Conservation (phyloP, 2,329 filamentous ascomycete genomes). For the Botrytis medusae region DNA sequence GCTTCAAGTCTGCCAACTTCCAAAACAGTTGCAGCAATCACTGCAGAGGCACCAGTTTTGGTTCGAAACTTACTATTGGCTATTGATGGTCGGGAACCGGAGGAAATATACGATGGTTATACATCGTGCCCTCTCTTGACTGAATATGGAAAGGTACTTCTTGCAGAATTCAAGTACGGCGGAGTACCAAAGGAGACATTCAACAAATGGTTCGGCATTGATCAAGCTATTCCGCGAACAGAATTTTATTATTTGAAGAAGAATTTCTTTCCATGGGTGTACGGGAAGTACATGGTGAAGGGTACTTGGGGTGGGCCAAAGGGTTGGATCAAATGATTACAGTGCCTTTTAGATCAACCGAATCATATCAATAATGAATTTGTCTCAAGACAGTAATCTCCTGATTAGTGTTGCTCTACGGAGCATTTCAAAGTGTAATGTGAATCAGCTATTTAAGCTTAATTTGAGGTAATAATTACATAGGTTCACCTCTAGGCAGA, state of each 20-base stretch:
- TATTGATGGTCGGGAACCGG: slow-evolving; percentile 47
- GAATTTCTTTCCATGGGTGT: slow-evolving; percentile 68
- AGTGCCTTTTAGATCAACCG: neutral
- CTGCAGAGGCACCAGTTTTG: slow-evolving; percentile 51
- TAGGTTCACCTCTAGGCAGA: neutral
- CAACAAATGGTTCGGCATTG: slow-evolving; percentile 52
- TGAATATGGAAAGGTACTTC: slow-evolving; percentile 61
- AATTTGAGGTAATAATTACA: neutral
- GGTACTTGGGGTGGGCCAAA: slow-evolving; percentile 59
- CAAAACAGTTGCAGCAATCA: slow-evolving; percentile 56
- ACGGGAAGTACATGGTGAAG: slow-evolving; percentile 59
- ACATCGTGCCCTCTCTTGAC: slow-evolving; percentile 56
- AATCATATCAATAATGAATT: neutral
- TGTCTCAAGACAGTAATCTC: neutral
- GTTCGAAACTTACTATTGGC: slow-evolving; percentile 49
- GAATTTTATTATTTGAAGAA: slow-evolving; percentile 64
- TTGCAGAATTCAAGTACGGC: slow-evolving; percentile 66
- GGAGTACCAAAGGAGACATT: slow-evolving; percentile 65
- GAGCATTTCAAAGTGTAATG: neutral
- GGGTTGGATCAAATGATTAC: slow-evolving; percentile 45
- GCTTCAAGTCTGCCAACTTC: slow-evolving; percentile 59
- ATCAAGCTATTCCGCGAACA: slow-evolving; percentile 55
- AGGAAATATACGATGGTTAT: slow-evolving; percentile 53
- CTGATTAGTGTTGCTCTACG: neutral
- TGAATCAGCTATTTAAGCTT: neutral